Percentiles rank a stretch among this genome's conserved stretches.
phyloP scores from a whole-genome alignment of 441 rosid genomes.

The Populus hybrid region DNA sequence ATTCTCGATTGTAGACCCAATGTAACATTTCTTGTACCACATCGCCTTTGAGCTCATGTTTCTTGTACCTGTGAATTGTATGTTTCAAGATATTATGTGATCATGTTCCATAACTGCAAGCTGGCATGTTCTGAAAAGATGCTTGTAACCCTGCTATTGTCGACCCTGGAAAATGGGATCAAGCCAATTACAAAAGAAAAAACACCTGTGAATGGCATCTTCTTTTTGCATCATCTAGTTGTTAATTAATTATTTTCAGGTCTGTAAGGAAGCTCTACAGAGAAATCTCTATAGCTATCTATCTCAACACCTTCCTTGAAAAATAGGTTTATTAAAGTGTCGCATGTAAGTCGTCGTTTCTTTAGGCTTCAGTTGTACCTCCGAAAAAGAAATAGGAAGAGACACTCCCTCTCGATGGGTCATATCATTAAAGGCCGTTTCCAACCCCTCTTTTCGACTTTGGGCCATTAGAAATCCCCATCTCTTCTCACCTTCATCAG shows the following conservation, averaged over 20 bases:
- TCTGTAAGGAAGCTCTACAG: no score
- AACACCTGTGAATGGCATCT: no score
- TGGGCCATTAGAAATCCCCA: background rate
- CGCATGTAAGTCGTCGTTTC: no score
- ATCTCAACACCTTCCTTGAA: no score
- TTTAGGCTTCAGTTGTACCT: no score
- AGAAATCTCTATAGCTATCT: no score
- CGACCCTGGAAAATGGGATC: background rate
- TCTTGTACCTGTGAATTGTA: background rate
- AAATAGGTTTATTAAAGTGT: no score
- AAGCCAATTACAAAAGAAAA: background rate
- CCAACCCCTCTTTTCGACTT: background rate
- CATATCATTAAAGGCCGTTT: background rate
- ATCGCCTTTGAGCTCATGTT: conserved; percentile 7
- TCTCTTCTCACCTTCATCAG: background rate
- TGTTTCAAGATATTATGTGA: background rate
- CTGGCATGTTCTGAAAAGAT: conserved; percentile 4
- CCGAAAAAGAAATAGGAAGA: no score
- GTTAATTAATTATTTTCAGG: background rate
- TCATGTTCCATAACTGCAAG: background rate
- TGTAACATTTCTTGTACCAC: conserved; percentile 15
- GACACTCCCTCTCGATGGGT: background rate
- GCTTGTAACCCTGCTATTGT: background rate
- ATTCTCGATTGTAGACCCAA: conserved; percentile 15
- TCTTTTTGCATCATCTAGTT: background rate